Evolutionary conservation across 768 basidiomycete genomes (phyloP), one percentile per base, ranked within the genome.

Genomic region (Clavulina sp.): DNA sequence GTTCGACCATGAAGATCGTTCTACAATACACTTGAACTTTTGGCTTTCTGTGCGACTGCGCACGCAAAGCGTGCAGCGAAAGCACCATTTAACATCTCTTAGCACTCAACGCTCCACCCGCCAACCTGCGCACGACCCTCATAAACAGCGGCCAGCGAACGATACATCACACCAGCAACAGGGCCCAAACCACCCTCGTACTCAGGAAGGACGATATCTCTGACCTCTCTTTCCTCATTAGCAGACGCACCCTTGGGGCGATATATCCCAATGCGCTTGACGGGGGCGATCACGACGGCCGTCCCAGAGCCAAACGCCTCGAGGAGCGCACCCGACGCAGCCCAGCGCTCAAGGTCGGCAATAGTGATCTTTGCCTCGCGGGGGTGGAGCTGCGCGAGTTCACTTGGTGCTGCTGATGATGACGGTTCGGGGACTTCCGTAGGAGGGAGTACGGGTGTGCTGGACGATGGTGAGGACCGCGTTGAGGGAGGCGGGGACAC

Each of bases 141-240:
- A 65, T 93, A 87, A 51, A 84, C 78, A 4, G 69, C 74, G 5
- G 68, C 66, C 2, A 79, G 69, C 53, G 72, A 65, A 48, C 67
- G 67, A 63, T 74, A 69, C 28, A 78, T 63, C 4, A 69, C 68
- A 48, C 65, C 64, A 30, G 77, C 72, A 32, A 69, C 73, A 0
- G 79, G 78, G 0, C 88, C 88, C 77, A 91, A 77, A 0, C 86
- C 87, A 54, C 77, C 80, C 51, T 65, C 63, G 5, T 75, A 75
- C 4, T 71, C 73, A n/a, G 77, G 77, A 53, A 79, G 69, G 34
- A 60, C 48, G 29, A 79, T 61, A 57, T 79, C 77, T 44, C 66
- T 57, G 1, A 74, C 77, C 52, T 74, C 54, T n/a, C n/a, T n/a
- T n/a, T n/a, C n/a, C n/a, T n/a, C n/a, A n/a, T n/a, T n/a, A n/a